A percentile compares a stretch with the other conserved stretches of the same genome.
Evolutionary conservation across 2,329 filamentous ascomycete species (phyloP).

Genomic region (Trichoderma koningii): DNA sequence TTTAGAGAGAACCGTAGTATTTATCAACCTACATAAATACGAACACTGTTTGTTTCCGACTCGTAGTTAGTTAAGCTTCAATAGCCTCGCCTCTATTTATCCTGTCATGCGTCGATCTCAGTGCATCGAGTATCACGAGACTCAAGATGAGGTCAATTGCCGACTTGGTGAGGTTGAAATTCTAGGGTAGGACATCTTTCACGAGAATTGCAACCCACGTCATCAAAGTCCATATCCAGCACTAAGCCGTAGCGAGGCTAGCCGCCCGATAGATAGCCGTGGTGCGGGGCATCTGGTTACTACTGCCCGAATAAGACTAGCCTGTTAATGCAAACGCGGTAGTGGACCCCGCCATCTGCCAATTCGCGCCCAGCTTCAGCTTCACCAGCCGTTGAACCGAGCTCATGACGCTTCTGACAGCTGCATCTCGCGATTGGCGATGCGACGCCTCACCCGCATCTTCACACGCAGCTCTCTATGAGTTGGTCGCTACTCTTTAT

Average conservation of each 20-base stretch:
- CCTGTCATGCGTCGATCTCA: too few species aligned
- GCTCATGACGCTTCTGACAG: not conserved
- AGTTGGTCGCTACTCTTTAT: not conserved
- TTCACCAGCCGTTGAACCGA: not conserved
- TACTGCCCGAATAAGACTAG: too few species aligned
- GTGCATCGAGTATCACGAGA: too few species aligned
- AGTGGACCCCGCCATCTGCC: conserved; percentile 20
- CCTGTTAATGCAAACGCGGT: conserved; percentile 12
- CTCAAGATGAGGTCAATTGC: too few species aligned
- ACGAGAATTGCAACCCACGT: not conserved
- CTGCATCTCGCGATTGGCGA: conserved; percentile 4
- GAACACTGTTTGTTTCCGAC: too few species aligned
- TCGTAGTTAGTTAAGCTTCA: too few species aligned
- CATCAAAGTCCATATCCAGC: not conserved
- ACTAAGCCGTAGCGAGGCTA: not conserved
- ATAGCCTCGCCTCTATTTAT: too few species aligned
- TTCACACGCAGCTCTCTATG: not conserved
- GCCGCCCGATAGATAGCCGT: not conserved
- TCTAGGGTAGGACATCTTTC: too few species aligned
- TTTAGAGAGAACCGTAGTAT: too few species aligned
- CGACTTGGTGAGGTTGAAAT: too few species aligned
- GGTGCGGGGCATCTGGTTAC: conserved; percentile 10
- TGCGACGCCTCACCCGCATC: not conserved
- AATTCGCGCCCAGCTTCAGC: conserved; percentile 18
- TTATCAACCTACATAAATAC: too few species aligned